phyloP scores from a whole-genome alignment of 2,329 filamentous ascomycete species.

The Aspergillus felis region DNA sequence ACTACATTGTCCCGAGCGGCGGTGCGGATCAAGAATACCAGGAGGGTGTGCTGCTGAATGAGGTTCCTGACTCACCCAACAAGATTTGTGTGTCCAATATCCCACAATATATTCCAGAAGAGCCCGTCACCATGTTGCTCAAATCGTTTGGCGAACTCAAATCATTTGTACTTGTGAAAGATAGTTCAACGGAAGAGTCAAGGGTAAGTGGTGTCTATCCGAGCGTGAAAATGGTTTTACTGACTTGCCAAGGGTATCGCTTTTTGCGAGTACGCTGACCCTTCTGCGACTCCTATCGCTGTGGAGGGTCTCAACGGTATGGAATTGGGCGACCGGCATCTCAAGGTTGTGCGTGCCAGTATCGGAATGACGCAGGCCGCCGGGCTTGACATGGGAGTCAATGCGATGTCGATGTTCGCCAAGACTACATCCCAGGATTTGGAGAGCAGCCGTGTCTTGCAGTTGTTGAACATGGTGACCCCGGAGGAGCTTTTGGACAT shows the following conservation, averaged over 20 bases:
- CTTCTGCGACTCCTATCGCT: slow-evolving; percentile 70
- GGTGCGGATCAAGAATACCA: slow-evolving; percentile 70
- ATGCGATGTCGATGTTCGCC: slow-evolving; percentile 95
- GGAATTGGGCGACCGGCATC: slow-evolving; percentile 79
- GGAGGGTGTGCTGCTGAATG: slow-evolving; percentile 70
- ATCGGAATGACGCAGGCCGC: slow-evolving; percentile 90
- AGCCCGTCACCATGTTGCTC: slow-evolving; percentile 86
- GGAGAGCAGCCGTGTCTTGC: slow-evolving; percentile 78
- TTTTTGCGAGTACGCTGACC: slow-evolving; percentile 90
- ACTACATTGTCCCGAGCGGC: slow-evolving; percentile 88
- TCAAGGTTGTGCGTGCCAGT: slow-evolving; percentile 85
- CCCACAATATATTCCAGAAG: slow-evolving; percentile 80
- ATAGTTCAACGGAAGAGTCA: slow-evolving; percentile 78
- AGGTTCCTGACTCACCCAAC: slow-evolving; percentile 87
- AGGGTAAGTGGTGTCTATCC: slow-evolving; percentile 57
- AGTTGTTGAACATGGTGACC: slow-evolving; percentile 98
- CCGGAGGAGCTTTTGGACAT: slow-evolving; percentile 89
- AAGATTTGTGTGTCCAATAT: slow-evolving; percentile 94
- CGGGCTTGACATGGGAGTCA: slow-evolving; percentile 91
- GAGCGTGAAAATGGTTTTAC: slow-evolving; percentile 23
- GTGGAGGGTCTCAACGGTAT: slow-evolving; percentile 90
- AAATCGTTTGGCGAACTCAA: slow-evolving; percentile 90
- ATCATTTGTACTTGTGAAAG: slow-evolving; percentile 85
- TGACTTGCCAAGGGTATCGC: slow-evolving; percentile 69
- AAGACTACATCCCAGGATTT: slow-evolving; percentile 77